Conservation (phyloP, 2,329 filamentous ascomycete genomes). For the Aureobasidium sp. region DNA sequence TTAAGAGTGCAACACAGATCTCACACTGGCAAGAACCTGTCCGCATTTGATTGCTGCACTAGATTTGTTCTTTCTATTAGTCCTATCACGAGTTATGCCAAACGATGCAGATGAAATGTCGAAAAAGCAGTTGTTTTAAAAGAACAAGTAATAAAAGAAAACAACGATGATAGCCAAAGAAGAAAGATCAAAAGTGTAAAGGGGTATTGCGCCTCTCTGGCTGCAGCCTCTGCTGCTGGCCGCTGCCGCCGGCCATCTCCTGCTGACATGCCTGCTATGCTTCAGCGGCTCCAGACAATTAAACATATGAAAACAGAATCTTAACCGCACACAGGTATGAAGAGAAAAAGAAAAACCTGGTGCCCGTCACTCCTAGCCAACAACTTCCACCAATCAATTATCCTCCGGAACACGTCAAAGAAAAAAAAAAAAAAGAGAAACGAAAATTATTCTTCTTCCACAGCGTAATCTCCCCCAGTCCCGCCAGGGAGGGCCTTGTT, state of each 20-base stretch:
- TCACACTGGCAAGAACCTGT: not conserved
- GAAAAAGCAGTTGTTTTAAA: not conserved
- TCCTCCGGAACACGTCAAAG: not conserved
- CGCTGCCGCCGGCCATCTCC: not conserved
- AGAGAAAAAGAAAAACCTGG: slow-evolving; percentile 6
- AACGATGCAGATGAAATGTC: not conserved
- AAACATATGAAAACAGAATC: slow-evolving; percentile 7
- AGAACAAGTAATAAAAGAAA: not conserved
- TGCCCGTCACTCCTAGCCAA: slow-evolving; percentile 1
- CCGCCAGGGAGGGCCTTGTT: slow-evolving; percentile 10
- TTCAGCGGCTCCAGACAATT: slow-evolving; percentile 8
- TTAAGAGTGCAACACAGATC: not conserved
- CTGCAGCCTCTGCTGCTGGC: slow-evolving; percentile 3
- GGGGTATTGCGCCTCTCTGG: slow-evolving; percentile 12
- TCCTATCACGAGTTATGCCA: not conserved
- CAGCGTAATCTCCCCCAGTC: slow-evolving; percentile 12
- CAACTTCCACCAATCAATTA: slow-evolving; percentile 11
- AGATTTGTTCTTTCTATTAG: not conserved
- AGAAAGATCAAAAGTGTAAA: slow-evolving; percentile 8
- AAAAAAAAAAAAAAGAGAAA: slow-evolving; percentile 11
- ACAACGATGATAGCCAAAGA: slow-evolving; percentile 9
- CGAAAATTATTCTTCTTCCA: slow-evolving; percentile 11
- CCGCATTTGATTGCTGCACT: not conserved
- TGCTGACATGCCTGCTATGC: slow-evolving; percentile 14
- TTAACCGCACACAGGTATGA: slow-evolving; percentile 4